Percentiles rank a stretch among this genome's conserved stretches.
Conservation (phyloP, 2,329 filamentous ascomycete genomes). For the Hypomyces rosellus region DNA sequence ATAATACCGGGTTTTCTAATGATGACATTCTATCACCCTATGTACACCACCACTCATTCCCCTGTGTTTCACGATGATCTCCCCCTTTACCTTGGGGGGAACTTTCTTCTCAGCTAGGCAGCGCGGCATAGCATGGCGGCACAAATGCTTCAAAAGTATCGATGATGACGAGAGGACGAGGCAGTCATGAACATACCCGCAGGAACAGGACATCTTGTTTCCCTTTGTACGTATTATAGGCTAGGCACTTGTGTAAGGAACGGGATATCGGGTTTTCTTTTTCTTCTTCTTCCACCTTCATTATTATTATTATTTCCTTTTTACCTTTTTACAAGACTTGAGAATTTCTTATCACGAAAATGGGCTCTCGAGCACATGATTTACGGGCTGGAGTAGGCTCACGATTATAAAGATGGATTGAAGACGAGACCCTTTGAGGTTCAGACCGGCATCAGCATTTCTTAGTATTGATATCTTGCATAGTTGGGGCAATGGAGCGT, state of each 20-base stretch:
- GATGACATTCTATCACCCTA: not conserved
- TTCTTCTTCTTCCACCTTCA: not conserved
- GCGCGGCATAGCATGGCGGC: constrained; percentile 18
- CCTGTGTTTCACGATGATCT: constrained; percentile 3
- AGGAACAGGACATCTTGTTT: constrained; percentile 14
- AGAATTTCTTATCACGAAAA: not conserved
- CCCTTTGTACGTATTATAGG: constrained; percentile 24
- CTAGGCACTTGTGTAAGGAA: constrained; percentile 6
- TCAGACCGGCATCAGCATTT: not conserved
- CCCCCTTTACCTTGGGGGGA: not conserved
- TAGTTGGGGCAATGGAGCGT: constrained; percentile 11
- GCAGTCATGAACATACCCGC: constrained; percentile 26
- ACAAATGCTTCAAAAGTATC: constrained; percentile 14
- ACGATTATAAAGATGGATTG: not conserved
- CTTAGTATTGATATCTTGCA: constrained; percentile 10
- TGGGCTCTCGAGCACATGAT: not conserved
- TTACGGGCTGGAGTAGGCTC: not conserved
- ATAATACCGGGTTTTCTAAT: constrained; percentile 16
- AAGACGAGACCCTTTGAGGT: no score
- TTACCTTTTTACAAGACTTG: not conserved
- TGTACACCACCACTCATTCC: constrained; percentile 3
- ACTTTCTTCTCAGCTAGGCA: constrained; percentile 10
- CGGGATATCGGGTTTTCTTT: not conserved
- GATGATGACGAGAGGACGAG: constrained; percentile 25
- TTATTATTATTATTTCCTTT: not conserved